Evolutionary conservation across 129 eudicot species (phyloP).

Genomic region (Arctium lappa): DNA sequence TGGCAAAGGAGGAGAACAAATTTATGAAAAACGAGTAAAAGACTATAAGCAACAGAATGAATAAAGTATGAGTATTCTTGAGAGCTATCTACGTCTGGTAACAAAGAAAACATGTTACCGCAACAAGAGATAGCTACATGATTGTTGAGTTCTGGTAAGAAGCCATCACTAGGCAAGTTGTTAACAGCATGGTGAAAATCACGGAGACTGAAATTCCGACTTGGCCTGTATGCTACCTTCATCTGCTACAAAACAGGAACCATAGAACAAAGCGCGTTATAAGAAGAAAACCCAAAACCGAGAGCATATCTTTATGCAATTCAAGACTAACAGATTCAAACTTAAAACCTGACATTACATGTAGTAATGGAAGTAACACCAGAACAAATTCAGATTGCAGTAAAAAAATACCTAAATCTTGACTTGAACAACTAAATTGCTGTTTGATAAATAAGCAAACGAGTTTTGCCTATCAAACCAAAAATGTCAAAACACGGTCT

Average conservation of each 20-base stretch:
- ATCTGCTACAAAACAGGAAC: constrained; percentile 43
- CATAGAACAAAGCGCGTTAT: neutral
- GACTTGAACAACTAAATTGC: neutral
- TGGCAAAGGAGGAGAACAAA: neutral
- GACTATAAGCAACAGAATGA: neutral
- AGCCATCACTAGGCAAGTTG: constrained; percentile 70
- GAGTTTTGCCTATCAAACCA: constrained; percentile 1
- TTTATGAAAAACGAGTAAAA: neutral
- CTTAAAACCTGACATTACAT: neutral
- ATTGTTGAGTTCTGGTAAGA: constrained; percentile 47
- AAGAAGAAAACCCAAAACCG: neutral
- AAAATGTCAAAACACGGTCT: neutral
- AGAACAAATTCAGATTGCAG: neutral
- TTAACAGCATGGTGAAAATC: constrained; percentile 94
- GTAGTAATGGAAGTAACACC: neutral
- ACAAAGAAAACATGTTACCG: constrained; percentile 32
- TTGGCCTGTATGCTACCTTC: constrained; percentile 85
- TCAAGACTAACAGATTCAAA: constrained; percentile 2
- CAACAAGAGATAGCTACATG: constrained; percentile 42
- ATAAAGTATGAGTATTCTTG: neutral
- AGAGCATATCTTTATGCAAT: constrained; percentile 3
- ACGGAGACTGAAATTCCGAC: constrained; percentile 74
- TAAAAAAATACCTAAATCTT: neutral
- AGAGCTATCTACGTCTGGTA: neutral
- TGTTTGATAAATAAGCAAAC: neutral